These are phyloP conservation scores for Pseudogymnoascus sp. DNA, from an alignment of 2,329 filamentous ascomycete species.

Conservation along the genomic window DNA sequence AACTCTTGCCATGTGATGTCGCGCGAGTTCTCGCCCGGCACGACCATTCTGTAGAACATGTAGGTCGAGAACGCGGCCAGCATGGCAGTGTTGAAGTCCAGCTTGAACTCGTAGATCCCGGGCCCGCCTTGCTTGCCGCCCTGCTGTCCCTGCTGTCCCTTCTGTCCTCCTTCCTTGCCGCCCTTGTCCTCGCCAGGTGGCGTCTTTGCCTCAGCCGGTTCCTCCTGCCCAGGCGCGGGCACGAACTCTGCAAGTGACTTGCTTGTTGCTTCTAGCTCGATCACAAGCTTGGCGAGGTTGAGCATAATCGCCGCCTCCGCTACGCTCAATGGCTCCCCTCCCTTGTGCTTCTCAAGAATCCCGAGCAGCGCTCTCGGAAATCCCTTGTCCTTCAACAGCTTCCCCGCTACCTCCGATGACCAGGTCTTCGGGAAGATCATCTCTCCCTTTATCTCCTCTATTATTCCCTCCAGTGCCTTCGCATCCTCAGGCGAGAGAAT, in stretches of 20 bases:
- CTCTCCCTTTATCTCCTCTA: slow-evolving; percentile 6
- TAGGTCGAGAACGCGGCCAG: slow-evolving; percentile 53
- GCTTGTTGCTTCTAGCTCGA: background rate
- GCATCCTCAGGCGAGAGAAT: background rate
- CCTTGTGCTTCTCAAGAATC: slow-evolving; percentile 22
- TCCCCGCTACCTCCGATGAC: background rate
- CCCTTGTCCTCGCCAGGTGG: slow-evolving; percentile 7
- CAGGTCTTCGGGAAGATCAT: slow-evolving; percentile 10
- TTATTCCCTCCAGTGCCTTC: background rate
- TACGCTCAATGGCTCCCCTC: slow-evolving; percentile 26
- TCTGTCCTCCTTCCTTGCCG: slow-evolving; percentile 25
- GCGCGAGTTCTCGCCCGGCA: slow-evolving; percentile 55
- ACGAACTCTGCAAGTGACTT: background rate
- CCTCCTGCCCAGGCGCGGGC: background rate
- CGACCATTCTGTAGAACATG: slow-evolving; percentile 54
- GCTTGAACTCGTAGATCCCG: slow-evolving; percentile 20
- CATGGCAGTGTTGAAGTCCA: slow-evolving; percentile 24
- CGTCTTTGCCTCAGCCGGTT: background rate
- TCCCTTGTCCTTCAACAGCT: slow-evolving; percentile 14
- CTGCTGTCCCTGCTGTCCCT: slow-evolving; percentile 13
- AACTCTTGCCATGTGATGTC: slow-evolving; percentile 99
- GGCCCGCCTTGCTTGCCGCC: slow-evolving; percentile 26
- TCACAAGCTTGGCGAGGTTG: background rate
- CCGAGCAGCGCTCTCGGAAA: slow-evolving; percentile 15
- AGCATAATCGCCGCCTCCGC: background rate